Conservation (phyloP, 768 basidiomycete species). For the Naematelia aurantialba region DNA sequence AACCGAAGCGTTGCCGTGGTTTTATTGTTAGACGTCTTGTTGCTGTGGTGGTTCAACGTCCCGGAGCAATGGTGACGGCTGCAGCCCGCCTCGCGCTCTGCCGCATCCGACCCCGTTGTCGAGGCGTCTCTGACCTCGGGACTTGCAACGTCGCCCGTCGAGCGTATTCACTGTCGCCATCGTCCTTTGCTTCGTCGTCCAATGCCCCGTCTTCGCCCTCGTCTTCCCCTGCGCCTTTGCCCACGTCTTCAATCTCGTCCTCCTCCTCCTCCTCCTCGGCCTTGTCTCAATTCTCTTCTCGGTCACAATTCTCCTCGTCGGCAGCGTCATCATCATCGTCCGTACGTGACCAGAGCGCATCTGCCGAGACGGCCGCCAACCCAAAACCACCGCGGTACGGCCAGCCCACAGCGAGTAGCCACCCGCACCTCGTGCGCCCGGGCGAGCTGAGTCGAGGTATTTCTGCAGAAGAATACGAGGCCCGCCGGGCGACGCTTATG, state of each 20-base stretch:
- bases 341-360: not conserved
- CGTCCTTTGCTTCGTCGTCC: too few species aligned
- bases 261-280: not conserved
- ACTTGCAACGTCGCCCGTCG: not conserved
- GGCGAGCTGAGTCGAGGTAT: conserved; percentile 82
- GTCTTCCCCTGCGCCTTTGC: too few species aligned
- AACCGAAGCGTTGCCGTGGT: not conserved
- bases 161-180: too few species aligned
- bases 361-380: not conserved
- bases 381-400: conserved; percentile 72
- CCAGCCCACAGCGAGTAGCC: conserved; percentile 71
- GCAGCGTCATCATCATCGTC: too few species aligned
- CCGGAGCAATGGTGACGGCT: not conserved
- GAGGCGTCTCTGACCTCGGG: not conserved
- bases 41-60: too few species aligned
- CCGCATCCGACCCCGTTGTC: not conserved
- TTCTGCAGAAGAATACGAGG: conserved; percentile 69
- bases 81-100: not conserved
- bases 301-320: not conserved
- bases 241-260: too few species aligned
- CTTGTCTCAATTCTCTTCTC: not conserved
- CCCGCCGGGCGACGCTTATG: conserved; percentile 67
- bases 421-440: conserved; percentile 71
- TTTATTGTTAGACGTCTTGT: not conserved
- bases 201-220: too few species aligned